Conservation (phyloP, 2,329 filamentous ascomycete genomes). For the Scedosporium aurantiacum region DNA sequence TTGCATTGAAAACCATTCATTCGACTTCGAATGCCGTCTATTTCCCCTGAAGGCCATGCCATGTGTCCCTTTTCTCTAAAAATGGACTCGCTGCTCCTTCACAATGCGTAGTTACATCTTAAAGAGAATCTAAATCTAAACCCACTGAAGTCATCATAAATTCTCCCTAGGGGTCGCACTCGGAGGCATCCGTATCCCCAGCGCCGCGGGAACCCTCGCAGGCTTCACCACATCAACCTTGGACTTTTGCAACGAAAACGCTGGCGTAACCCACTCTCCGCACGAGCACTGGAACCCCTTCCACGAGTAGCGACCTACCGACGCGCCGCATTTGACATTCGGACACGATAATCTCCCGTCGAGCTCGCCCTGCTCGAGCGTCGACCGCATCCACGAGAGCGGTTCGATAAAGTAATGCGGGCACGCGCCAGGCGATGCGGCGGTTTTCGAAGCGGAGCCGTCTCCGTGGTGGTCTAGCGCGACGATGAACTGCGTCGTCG, state of each 20-base stretch:
- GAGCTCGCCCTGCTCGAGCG: slow-evolving; percentile 68
- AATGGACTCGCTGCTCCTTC: not conserved
- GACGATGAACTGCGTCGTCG: slow-evolving; percentile 50
- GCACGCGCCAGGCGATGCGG: slow-evolving; percentile 33
- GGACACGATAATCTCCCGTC: slow-evolving; percentile 82
- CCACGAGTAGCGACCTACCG: slow-evolving; percentile 91
- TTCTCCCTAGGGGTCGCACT: slow-evolving; percentile 25
- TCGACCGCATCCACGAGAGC: slow-evolving; percentile 84
- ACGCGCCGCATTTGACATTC: slow-evolving; percentile 62
- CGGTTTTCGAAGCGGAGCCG: slow-evolving; percentile 5
- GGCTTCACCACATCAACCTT: slow-evolving; percentile 60
- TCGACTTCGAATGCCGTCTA: too few relatives aligned
- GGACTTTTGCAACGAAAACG: slow-evolving; percentile 73
- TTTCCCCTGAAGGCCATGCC: too few relatives aligned
- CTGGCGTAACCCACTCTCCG: slow-evolving; percentile 80
- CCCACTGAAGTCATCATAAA: slow-evolving; percentile 14
- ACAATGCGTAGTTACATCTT: not conserved
- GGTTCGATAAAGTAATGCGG: slow-evolving; percentile 87
- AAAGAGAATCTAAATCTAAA: not conserved
- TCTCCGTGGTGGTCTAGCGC: slow-evolving; percentile 35
- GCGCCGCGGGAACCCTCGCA: slow-evolving; percentile 15
- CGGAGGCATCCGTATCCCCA: slow-evolving; percentile 47
- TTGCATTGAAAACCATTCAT: too few relatives aligned
- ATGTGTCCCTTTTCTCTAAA: not conserved
- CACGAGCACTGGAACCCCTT: slow-evolving; percentile 90